These are phyloP conservation scores for Pyricularia pennisetigena DNA, from an alignment of 2,329 filamentous ascomycete species.

Conservation along the genomic window DNA sequence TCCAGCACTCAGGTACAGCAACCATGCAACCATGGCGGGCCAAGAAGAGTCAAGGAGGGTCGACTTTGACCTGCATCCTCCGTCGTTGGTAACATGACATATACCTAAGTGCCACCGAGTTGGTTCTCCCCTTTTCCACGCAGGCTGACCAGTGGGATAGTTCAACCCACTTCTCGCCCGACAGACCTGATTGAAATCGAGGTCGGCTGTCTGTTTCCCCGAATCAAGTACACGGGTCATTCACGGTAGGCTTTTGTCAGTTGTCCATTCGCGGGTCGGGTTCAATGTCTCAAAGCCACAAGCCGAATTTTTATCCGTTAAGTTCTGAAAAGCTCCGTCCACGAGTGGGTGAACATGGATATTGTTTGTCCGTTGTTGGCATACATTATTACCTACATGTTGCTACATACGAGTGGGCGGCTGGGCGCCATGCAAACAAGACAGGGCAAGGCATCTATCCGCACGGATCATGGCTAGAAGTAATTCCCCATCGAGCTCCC, in stretches of 20 bases:
- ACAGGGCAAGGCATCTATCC: background rate
- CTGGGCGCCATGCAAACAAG: background rate
- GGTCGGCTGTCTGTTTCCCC: background rate
- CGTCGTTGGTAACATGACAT: background rate
- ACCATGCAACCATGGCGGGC: background rate
- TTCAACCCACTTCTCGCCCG: background rate
- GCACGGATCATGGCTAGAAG: background rate
- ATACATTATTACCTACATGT: background rate
- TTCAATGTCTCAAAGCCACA: background rate
- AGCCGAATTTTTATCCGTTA: background rate
- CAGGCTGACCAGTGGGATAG: background rate
- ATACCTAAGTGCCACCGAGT: background rate
- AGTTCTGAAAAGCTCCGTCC: background rate
- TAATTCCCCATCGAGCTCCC: background rate
- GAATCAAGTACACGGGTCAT: background rate
- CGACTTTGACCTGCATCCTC: background rate
- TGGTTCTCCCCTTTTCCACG: background rate
- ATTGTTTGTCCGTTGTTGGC: background rate
- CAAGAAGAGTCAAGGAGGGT: background rate
- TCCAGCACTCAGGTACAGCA: background rate
- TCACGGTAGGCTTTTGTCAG: background rate
- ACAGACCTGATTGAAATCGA: background rate
- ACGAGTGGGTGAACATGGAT: background rate
- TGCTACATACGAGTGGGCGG: too few species aligned
- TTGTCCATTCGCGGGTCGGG: background rate